phyloP scores from a whole-genome alignment of 2,329 filamentous ascomycete genomes.

The Epichloe festucae region DNA sequence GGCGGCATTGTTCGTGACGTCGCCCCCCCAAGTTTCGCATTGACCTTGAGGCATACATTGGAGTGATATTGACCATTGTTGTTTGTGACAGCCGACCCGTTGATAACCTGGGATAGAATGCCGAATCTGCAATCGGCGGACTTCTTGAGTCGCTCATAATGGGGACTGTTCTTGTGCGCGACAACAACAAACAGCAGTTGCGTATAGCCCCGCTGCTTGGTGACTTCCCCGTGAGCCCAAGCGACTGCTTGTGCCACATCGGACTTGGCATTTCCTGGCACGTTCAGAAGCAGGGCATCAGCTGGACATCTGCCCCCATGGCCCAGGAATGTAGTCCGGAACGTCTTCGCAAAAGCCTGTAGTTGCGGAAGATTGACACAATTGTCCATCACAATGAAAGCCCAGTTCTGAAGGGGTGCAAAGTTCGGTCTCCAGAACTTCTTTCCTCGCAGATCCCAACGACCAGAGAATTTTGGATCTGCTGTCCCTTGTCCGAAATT shows the following conservation, averaged over 20 bases:
- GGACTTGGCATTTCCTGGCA: slow-evolving; percentile 20
- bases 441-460: slow-evolving; percentile 79
- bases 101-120: slow-evolving; percentile 74
- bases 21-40: slow-evolving; percentile 81
- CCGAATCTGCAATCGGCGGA: slow-evolving; percentile 74
- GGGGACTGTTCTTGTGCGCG: slow-evolving; percentile 52
- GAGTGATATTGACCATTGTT: slow-evolving; percentile 74
- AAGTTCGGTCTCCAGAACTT: slow-evolving; percentile 56
- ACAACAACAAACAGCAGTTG: slow-evolving; percentile 75
- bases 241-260: slow-evolving; percentile 38
- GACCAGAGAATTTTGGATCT: slow-evolving; percentile 54
- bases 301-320: slow-evolving; percentile 34
- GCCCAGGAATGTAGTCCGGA: slow-evolving; percentile 30
- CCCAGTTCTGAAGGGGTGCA: slow-evolving; percentile 57
- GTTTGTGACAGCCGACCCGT: slow-evolving; percentile 53
- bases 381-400: slow-evolving; percentile 52
- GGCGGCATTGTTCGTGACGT: slow-evolving; percentile 39
- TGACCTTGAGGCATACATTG: slow-evolving; percentile 94
- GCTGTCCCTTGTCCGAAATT: slow-evolving; percentile 46
- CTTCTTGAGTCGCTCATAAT: slow-evolving; percentile 82
- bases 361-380: slow-evolving; percentile 29
- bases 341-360: slow-evolving; percentile 24
- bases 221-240: slow-evolving; percentile 33
- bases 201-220: slow-evolving; percentile 41
- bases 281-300: slow-evolving; percentile 22